Evolutionary conservation across 306 rosid species (phyloP).

Genomic region (Malus orientalis): DNA sequence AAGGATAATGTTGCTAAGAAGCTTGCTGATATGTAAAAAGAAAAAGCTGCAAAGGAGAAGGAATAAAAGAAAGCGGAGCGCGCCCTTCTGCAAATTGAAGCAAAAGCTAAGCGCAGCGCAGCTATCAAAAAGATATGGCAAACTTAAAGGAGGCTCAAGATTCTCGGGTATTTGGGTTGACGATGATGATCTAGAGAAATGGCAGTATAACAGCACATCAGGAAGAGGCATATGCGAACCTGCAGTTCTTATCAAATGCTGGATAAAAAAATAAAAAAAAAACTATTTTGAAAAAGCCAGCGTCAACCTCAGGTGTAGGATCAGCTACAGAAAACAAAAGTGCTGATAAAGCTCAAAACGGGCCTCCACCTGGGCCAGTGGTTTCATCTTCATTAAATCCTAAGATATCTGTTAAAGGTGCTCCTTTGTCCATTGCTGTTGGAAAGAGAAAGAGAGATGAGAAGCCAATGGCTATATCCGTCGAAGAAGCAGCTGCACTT

Average conservation of each 20-base stretch:
- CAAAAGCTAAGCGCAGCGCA: constrained; percentile 82
- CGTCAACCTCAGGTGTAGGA: constrained; percentile 31
- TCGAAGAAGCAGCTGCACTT: constrained; percentile 85
- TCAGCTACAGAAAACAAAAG: constrained; percentile 29
- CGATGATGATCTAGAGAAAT: constrained; percentile 36
- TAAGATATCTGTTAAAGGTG: constrained; percentile 55
- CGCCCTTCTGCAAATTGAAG: constrained; percentile 79
- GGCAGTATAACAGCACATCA: not conserved
- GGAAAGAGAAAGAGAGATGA: constrained; percentile 77
- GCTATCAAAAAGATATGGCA: constrained; percentile 81
- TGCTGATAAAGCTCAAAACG: constrained; percentile 29
- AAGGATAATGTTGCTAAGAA: constrained; percentile 80
- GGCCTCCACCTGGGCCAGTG: constrained; percentile 57
- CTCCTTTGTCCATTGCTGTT: constrained; percentile 64
- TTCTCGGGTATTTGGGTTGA: constrained; percentile 40
- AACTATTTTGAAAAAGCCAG: constrained; percentile 34
- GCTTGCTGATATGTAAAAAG: constrained; percentile 84
- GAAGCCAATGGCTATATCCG: constrained; percentile 54
- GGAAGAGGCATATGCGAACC: constrained; percentile 86
- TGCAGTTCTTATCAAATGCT: constrained; percentile 50
- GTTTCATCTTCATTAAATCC: constrained; percentile 59
- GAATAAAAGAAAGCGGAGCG: constrained; percentile 59
- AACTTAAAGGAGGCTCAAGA: constrained; percentile 55
- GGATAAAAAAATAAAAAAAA: constrained; percentile 11
- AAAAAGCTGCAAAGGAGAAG: constrained; percentile 81